Evolutionary conservation across 306 rosid species (phyloP).

Genomic region (Cicer yamashitae): DNA sequence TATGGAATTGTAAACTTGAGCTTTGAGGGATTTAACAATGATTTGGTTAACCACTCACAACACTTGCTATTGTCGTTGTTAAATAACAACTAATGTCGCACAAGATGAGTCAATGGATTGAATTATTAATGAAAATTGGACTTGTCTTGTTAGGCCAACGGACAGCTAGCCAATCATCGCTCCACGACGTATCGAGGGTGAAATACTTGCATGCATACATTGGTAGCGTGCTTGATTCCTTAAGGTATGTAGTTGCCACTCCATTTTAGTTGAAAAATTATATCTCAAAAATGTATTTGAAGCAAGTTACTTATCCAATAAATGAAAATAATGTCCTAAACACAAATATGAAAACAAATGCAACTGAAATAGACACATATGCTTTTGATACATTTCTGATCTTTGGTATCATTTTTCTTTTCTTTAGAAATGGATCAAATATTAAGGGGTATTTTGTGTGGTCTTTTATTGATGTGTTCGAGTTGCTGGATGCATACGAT

Average conservation of each 20-base stretch:
- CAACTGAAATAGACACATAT: neutral
- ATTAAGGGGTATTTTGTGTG: slow-evolving; percentile 54
- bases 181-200: slow-evolving; percentile 56
- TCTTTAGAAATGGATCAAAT: slow-evolving; percentile 55
- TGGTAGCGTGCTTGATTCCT: slow-evolving; percentile 51
- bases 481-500: slow-evolving; percentile 36
- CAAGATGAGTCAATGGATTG: neutral
- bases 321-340: neutral
- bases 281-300: neutral
- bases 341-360: neutral
- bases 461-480: slow-evolving; percentile 55
- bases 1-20: neutral
- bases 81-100: neutral
- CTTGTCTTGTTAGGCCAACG: slow-evolving; percentile 53
- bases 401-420: neutral
- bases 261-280: neutral
- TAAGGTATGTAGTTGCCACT: slow-evolving; percentile 46
- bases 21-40: neutral
- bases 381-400: neutral
- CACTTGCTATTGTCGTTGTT: neutral
- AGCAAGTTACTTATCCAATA: neutral
- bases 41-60: neutral
- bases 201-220: slow-evolving; percentile 50
- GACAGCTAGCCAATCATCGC: slow-evolving; percentile 47
- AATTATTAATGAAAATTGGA: slow-evolving; percentile 5